These are phyloP conservation scores for Lipomyces orientalis DNA, from an alignment of 805 yeast species.

Conservation along the genomic window DNA sequence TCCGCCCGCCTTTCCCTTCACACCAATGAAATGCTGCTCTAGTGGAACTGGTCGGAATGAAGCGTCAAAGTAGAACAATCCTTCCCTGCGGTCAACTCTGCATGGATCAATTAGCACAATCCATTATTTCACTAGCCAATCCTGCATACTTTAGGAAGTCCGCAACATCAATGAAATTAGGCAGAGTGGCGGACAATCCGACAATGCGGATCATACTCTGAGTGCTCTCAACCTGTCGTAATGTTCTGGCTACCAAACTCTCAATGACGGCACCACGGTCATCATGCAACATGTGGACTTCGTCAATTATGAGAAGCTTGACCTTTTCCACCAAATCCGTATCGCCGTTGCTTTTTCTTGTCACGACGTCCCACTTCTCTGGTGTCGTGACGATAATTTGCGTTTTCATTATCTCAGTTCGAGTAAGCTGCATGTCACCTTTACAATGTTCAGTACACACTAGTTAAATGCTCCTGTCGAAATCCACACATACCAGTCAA, in stretches of 20 bases:
- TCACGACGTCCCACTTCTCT: slow-evolving; percentile 97
- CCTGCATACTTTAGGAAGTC: slow-evolving; percentile 62
- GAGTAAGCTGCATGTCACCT: slow-evolving; percentile 84
- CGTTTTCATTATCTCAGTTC: slow-evolving; percentile 76
- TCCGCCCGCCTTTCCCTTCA: slow-evolving; percentile 82
- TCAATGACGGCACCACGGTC: slow-evolving; percentile 98
- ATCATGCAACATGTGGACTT: slow-evolving; percentile 94
- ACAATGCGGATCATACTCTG: slow-evolving; percentile 94
- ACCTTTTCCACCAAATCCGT: slow-evolving; percentile 83
- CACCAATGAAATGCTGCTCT: slow-evolving; percentile 86
- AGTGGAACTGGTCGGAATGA: slow-evolving; percentile 93
- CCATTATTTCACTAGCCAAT: slow-evolving; percentile 48
- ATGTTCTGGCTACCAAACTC: slow-evolving; percentile 90
- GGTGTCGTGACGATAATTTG: slow-evolving; percentile 94
- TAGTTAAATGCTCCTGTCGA: not conserved
- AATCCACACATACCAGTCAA: slow-evolving; percentile 64
- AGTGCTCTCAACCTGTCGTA: slow-evolving; percentile 91
- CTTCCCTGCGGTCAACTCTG: slow-evolving; percentile 82
- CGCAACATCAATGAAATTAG: slow-evolving; percentile 90
- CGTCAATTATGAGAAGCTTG: slow-evolving; percentile 87
- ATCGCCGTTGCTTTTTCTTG: slow-evolving; percentile 90
- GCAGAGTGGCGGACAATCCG: slow-evolving; percentile 92
- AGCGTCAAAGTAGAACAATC: slow-evolving; percentile 93
- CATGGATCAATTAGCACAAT: not conserved
- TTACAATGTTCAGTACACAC: not conserved